Evolutionary conservation across 768 basidiomycete species (phyloP).

Genomic region (Mycena filopes): DNA sequence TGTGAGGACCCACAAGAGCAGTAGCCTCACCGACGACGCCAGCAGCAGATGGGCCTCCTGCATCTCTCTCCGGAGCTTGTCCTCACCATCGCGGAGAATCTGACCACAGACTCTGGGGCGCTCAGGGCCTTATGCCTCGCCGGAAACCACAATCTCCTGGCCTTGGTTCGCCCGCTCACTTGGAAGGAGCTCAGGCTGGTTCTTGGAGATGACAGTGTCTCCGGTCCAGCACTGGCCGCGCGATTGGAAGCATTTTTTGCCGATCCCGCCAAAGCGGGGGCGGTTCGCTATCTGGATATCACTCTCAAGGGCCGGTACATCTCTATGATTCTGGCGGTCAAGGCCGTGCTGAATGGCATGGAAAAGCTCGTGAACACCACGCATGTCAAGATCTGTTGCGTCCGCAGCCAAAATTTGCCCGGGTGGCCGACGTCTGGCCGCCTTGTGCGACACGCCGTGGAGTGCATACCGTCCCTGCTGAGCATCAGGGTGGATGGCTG

Average conservation of each 20-base stretch:
- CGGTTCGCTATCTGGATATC: neutral
- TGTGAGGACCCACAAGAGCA: too few species aligned
- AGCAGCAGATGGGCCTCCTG: too few species aligned
- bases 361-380: neutral
- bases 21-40: too few species aligned
- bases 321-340: neutral
- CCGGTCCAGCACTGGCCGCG: neutral
- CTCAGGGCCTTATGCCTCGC: neutral
- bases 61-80: neutral
- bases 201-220: neutral
- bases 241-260: neutral
- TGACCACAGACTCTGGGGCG: neutral
- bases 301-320: neutral
- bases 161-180: neutral
- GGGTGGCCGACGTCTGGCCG: too few species aligned
- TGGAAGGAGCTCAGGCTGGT: neutral
- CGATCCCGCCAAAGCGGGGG: neutral
- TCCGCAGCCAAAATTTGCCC: neutral
- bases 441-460: neutral
- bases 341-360: neutral
- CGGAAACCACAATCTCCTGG: conserved; percentile 7
- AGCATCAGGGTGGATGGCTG: neutral
- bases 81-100: neutral
- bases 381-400: neutral
- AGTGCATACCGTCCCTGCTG: neutral